Conservation (phyloP, 148 eudicot species). For the Persicaria tinctoria region DNA sequence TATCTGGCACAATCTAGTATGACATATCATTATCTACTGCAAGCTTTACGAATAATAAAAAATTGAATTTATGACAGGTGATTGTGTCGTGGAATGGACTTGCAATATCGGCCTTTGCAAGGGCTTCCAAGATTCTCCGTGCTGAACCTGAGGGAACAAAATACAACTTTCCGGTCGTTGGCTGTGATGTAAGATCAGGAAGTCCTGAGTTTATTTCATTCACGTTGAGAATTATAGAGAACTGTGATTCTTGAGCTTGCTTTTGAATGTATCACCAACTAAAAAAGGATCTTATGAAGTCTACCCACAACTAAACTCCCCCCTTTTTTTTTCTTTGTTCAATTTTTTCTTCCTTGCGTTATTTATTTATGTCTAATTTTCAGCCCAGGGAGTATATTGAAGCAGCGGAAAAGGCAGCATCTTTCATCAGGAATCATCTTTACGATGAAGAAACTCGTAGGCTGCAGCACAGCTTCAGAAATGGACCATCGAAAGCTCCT, state of each 20-base stretch:
- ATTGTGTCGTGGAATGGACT: constrained; percentile 99
- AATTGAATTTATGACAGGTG: constrained; percentile 36
- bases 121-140: constrained; percentile 79
- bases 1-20: neutral
- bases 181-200: constrained; percentile 51
- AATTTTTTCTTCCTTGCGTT: neutral
- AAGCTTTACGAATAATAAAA: neutral
- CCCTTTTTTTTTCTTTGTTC: neutral
- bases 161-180: constrained; percentile 66
- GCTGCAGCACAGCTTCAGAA: constrained; percentile 83
- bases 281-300: neutral
- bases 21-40: neutral
- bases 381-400: constrained; percentile 71
- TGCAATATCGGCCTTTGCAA: constrained; percentile 78
- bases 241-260: neutral
- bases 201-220: neutral
- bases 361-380: constrained; percentile 2
- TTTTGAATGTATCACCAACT: neutral
- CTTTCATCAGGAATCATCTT: constrained; percentile 55
- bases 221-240: neutral
- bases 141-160: constrained; percentile 54
- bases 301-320: neutral
- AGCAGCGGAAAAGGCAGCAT: constrained; percentile 78
- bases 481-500: constrained; percentile 92
- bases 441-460: constrained; percentile 47